Percentiles rank a stretch among this genome's conserved stretches.
Evolutionary conservation across 2,329 filamentous ascomycete genomes (phyloP).

Genomic region (Dothideomycetes sp.): DNA sequence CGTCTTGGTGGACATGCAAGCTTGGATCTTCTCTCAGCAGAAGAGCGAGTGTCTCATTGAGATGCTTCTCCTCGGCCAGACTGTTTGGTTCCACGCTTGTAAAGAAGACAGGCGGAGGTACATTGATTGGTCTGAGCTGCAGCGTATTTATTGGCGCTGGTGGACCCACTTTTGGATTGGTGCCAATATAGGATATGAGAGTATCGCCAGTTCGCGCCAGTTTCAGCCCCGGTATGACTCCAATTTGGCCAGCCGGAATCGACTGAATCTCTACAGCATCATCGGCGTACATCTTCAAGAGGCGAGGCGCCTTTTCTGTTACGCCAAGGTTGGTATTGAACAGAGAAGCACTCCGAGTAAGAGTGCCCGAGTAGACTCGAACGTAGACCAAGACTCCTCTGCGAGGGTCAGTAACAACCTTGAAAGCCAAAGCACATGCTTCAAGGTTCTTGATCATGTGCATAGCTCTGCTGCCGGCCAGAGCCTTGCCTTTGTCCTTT

Average conservation of each 20-base stretch:
- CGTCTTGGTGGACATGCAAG: constrained; percentile 70
- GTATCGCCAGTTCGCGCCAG: constrained; percentile 91
- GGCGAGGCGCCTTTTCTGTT: constrained; percentile 68
- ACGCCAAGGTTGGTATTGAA: constrained; percentile 79
- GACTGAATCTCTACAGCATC: constrained; percentile 75
- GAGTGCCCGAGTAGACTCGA: constrained; percentile 74
- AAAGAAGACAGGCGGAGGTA: constrained; percentile 92
- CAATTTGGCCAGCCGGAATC: constrained; percentile 80
- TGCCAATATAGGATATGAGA: constrained; percentile 60
- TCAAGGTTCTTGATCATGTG: constrained; percentile 50
- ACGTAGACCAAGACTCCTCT: constrained; percentile 86
- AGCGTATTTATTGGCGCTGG: constrained; percentile 60
- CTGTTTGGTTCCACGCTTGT: constrained; percentile 80
- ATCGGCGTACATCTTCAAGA: constrained; percentile 82
- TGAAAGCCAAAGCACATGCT: constrained; percentile 68
- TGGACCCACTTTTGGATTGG: constrained; percentile 50
- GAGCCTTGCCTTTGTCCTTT: constrained; percentile 10
- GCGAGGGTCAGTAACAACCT: constrained; percentile 80
- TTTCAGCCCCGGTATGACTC: constrained; percentile 83
- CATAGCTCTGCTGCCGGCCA: constrained; percentile 12
- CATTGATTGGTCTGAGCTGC: constrained; percentile 76
- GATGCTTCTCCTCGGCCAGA: constrained; percentile 65
- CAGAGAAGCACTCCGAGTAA: constrained; percentile 62
- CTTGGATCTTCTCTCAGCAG: constrained; percentile 88
- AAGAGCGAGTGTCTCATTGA: constrained; percentile 64